Percentiles rank a stretch among this genome's conserved stretches.
Evolutionary conservation across 106 monocot genomes (phyloP).

Genomic region (Dioscorea zingiberensis): DNA sequence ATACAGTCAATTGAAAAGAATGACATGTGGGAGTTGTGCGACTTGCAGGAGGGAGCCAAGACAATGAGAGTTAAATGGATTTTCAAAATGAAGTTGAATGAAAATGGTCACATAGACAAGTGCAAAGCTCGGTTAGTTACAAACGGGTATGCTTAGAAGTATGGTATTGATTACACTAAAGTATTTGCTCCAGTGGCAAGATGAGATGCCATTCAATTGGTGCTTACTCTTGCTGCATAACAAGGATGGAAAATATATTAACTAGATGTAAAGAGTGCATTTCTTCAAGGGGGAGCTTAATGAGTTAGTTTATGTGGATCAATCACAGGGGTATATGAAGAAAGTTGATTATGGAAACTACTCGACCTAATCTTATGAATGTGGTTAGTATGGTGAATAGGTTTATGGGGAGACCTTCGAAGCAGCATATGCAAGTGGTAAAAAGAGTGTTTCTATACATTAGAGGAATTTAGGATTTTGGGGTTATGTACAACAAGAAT

Average conservation of each 20-base stretch:
- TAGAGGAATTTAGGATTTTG: too few species aligned
- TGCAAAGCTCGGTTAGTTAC: constrained; percentile 2
- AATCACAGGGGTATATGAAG: background rate
- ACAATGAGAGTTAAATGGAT: background rate
- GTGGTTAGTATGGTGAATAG: too few species aligned
- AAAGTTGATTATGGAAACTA: too few species aligned
- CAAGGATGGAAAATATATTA: background rate
- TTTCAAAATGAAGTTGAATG: background rate
- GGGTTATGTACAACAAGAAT: too few species aligned
- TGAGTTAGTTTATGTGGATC: constrained; percentile 5
- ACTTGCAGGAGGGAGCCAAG: too few species aligned
- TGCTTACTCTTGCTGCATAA: background rate
- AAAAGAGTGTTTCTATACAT: too few species aligned
- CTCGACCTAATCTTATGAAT: too few species aligned
- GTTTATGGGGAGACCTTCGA: too few species aligned
- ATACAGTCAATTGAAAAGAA: too few species aligned
- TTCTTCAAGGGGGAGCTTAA: too few species aligned
- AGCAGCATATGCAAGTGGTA: too few species aligned
- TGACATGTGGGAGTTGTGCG: too few species aligned
- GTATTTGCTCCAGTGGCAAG: background rate
- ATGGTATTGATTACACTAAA: constrained; percentile 6
- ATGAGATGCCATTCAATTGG: background rate
- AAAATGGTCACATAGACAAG: background rate
- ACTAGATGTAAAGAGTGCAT: constrained; percentile 4
- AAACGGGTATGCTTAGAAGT: background rate